Conservation (phyloP, 2,329 filamentous ascomycete genomes). For the Colletotrichum tropicicola region DNA sequence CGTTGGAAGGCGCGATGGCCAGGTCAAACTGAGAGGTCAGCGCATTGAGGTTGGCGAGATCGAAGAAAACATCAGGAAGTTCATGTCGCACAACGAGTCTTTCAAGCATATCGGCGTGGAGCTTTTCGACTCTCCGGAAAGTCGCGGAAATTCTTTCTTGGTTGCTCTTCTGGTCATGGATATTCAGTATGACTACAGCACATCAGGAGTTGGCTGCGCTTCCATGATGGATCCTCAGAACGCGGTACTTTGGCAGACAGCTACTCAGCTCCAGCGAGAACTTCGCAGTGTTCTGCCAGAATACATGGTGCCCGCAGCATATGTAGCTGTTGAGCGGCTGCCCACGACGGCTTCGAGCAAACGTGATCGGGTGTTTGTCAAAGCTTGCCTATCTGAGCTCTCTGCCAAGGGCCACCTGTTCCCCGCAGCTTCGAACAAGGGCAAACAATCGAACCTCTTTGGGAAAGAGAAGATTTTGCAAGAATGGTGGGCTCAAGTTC, state of each 20-base stretch:
- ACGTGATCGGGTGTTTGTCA: slow-evolving; percentile 30
- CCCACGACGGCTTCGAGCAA: slow-evolving; percentile 33
- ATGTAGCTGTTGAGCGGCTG: slow-evolving; percentile 36
- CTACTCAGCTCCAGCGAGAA: slow-evolving; percentile 33
- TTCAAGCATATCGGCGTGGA: slow-evolving; percentile 40
- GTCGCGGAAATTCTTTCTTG: neutral
- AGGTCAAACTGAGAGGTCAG: slow-evolving; percentile 59
- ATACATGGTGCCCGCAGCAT: slow-evolving; percentile 47
- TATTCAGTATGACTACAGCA: neutral
- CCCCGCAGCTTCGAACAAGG: neutral
- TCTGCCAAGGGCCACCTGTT: neutral
- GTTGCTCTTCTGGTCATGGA: slow-evolving; percentile 1
- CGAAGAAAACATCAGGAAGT: slow-evolving; percentile 38
- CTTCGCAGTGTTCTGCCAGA: slow-evolving; percentile 44
- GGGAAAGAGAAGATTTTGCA: slow-evolving; percentile 2
- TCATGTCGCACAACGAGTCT: slow-evolving; percentile 42
- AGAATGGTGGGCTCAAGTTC: neutral
- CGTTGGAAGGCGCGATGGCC: slow-evolving; percentile 55
- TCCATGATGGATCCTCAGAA: neutral
- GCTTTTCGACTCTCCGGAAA: neutral
- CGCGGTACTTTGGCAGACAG: neutral
- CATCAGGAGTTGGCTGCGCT: neutral
- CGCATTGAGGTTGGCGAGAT: slow-evolving; percentile 53
- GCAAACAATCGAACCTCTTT: neutral
- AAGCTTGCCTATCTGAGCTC: slow-evolving; percentile 8